A percentile compares a stretch with the other conserved stretches of the same genome.
These are phyloP conservation scores for Rhizoctonia solani DNA, from an alignment of 1,284 basidiomycete genomes.

Conservation along the genomic window DNA sequence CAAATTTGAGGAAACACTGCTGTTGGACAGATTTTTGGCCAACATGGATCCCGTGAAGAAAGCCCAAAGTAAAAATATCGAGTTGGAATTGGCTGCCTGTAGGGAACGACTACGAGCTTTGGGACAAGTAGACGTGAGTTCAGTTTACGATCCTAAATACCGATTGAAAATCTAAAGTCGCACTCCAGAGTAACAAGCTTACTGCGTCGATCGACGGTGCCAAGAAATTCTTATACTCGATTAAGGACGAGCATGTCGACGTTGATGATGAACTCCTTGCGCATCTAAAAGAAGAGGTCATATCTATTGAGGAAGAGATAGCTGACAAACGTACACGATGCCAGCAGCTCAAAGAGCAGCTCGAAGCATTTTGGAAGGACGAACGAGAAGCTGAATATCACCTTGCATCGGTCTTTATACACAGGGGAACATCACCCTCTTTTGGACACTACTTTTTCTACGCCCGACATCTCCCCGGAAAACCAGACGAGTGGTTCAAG, in stretches of 20 bases:
- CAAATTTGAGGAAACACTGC: conserved; percentile 83
- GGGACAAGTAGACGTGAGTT: conserved; percentile 43
- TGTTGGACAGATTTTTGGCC: conserved; percentile 91
- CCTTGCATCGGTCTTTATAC: conserved; percentile 94
- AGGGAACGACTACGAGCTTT: conserved; percentile 70
- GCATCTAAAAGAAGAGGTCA: conserved; percentile 54
- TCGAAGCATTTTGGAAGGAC: conserved; percentile 80
- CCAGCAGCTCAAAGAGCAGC: conserved; percentile 62
- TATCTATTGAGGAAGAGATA: conserved; percentile 62
- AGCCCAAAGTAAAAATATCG: conserved; percentile 67
- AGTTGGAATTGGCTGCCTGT: conserved; percentile 63
- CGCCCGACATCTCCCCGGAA: conserved; percentile 74
- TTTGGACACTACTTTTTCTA: conserved; percentile 92
- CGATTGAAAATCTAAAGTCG: conserved; percentile 55
- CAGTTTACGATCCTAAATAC: conserved; percentile 50
- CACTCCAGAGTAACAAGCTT: background rate
- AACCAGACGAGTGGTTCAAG: conserved; percentile 88
- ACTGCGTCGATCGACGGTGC: conserved; percentile 48
- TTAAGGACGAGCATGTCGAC: conserved; percentile 58
- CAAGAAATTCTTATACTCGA: conserved; percentile 58
- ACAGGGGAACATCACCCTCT: conserved; percentile 81
- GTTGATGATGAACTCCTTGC: conserved; percentile 59
- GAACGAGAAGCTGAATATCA: conserved; percentile 77
- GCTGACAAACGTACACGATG: conserved; percentile 61
- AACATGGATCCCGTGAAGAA: conserved; percentile 72